Evolutionary conservation across 2,329 filamentous ascomycete species (phyloP).

Genomic region (Stachybotrys echinatus): DNA sequence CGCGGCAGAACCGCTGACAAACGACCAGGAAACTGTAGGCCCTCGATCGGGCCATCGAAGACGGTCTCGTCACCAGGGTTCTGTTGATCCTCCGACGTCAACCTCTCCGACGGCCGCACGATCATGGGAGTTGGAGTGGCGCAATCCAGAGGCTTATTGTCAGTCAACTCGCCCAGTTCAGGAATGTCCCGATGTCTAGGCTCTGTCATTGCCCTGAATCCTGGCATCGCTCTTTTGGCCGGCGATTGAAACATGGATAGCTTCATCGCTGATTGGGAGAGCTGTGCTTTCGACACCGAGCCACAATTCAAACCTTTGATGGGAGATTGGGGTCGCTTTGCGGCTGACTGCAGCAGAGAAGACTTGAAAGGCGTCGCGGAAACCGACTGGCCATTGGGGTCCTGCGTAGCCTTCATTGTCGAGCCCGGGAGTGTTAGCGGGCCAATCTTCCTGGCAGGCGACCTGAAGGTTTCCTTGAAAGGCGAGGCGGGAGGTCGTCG

Average conservation of each 20-base stretch:
- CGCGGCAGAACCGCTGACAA: conserved; percentile 40
- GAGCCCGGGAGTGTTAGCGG: conserved; percentile 24
- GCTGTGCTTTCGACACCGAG: conserved; percentile 17
- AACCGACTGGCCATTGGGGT: conserved; percentile 7
- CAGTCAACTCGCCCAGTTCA: conserved; percentile 6
- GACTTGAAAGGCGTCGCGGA: conserved; percentile 29
- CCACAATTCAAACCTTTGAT: conserved; percentile 30
- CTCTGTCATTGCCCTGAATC: conserved; percentile 26
- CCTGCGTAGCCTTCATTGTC: conserved; percentile 19
- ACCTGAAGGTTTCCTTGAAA: conserved; percentile 49
- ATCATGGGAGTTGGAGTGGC: conserved; percentile 20
- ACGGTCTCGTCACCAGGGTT: conserved; percentile 20
- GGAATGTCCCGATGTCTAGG: conserved; percentile 25
- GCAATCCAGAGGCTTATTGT: conserved; percentile 5
- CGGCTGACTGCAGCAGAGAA: conserved; percentile 42
- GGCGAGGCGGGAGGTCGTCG: conserved; percentile 47
- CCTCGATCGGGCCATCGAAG: conserved; percentile 26
- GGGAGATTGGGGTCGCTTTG: conserved; percentile 43
- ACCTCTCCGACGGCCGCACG: conserved; percentile 27
- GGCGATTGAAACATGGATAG: conserved; percentile 46
- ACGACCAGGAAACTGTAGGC: conserved; percentile 37
- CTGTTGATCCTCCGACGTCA: conserved; percentile 28
- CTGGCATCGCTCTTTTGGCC: conserved; percentile 38
- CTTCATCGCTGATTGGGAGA: conserved; percentile 36
- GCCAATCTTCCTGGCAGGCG: conserved; percentile 44